Evolutionary conservation across 305 asterid species (phyloP), one percentile per base, ranked within the genome.

Genomic region (Solanum chacoense): DNA sequence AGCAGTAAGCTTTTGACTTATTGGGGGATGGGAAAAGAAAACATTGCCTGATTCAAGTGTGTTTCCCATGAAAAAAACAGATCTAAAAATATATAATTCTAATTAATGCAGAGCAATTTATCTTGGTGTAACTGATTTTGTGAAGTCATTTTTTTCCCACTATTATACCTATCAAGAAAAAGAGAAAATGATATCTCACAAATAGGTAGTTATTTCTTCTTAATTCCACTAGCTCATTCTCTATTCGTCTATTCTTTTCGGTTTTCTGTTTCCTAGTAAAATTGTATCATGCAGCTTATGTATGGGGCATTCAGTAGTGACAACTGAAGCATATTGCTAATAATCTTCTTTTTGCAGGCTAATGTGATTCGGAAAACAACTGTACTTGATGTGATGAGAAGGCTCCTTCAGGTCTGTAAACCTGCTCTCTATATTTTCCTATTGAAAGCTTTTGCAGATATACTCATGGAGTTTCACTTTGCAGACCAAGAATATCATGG

Each of bases 311-410:
- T 31, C 74, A 55, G 29, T 55, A 84, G 75, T 80, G 36, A 81
- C 50, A 45, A 76, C 87, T 89, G 89, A 77, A 85, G 80, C 78
- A 90, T 90, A 85, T 90, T 87, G 79, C 69, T 8, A 86, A 87
- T 87, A 85, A 37, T 91, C 85, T 59, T 71, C 35, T 87, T 93
- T 87, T 93, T 92, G 88, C 99, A 97, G 98, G 99, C 99, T 84
- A 98, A 95, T 93, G 98, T 96, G 84, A 96, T 98, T 87, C 95
- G 99, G 84, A 98, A 98, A 94, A 98, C 99, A 22, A 96, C 99
- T 71, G 99, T 98, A 87, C 96, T 98, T 88, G 99, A 96, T 93
- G 99, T 98, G 91, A 98, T 98, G 99, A 94, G 99, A 92, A 95
- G 99, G 89, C 99, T 98, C 91, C 99, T 98, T 85, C 99, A 96